phyloP scores from a whole-genome alignment of 176 grass and related monocot genomes.

The Areca catechu region DNA sequence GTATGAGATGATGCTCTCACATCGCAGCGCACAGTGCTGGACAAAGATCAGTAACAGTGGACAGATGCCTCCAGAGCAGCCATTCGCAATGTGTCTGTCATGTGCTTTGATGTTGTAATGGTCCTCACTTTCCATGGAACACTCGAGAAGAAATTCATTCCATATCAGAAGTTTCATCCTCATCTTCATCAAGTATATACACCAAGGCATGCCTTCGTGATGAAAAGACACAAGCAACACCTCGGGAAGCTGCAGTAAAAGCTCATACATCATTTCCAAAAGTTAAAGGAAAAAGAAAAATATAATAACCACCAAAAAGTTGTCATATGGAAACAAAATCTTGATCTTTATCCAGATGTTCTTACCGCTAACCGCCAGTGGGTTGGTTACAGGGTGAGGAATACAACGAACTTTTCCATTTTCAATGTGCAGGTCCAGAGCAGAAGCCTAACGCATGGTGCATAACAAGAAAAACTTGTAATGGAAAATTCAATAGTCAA shows the following conservation, averaged over 20 bases:
- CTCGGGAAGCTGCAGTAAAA: conserved; percentile 62
- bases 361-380: conserved; percentile 88
- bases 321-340: no score
- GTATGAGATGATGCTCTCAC: no score
- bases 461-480: not conserved
- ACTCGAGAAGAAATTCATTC: conserved; percentile 25
- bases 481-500: not conserved
- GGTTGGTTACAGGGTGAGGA: conserved; percentile 43
- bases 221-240: conserved; percentile 74
- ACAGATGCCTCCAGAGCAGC: no score
- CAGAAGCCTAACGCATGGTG: conserved; percentile 14
- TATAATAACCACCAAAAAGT: no score
- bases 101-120: no score
- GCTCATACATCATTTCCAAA: not conserved
- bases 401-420: conserved; percentile 71
- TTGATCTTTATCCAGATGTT: not conserved
- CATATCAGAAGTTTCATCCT: conserved; percentile 59
- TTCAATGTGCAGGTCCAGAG: conserved; percentile 34
- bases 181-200: conserved; percentile 92
- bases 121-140: no score
- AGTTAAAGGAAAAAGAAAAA: conserved; percentile 17
- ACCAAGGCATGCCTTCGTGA: conserved; percentile 64
- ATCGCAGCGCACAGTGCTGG: no score
- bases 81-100: no score
- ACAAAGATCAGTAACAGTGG: no score